Evolutionary conservation across 306 rosid species (phyloP), one percentile per base, ranked within the genome.

Genomic region (Sophora flavescens): DNA sequence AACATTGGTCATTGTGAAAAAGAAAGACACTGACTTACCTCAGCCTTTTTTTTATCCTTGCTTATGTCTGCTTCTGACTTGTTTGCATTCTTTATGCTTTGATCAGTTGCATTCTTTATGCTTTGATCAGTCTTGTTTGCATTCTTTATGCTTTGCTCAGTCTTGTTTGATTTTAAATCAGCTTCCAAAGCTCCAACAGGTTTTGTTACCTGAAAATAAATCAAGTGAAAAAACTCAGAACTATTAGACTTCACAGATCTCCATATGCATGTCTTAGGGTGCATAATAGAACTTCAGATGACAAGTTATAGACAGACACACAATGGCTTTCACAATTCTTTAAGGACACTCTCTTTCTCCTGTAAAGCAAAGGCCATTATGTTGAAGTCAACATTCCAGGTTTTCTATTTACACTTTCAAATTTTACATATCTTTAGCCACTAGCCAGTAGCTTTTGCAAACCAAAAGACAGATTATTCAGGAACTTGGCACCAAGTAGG

Each of bases 141-240:
- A 73, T 51, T 79, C 79, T 90, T 92, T 68, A 76, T 42, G 74
- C 82, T 83, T 85, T 89, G 90, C 22, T 72, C 87, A 41, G 86
- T 53, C 87, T 79, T 88, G 68, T 86, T 91, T 44, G 88, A 80
- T 84, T 87, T 86, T 68, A 80, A 82, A 78, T 81, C 92, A 85
- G 73, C 78, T 67, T 85, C 91, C 64, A 58, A 80, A 61, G 72
- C 80, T 45, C 64, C 84, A 32, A 68, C 54, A 76, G 73, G 63
- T 84, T 84, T 89, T 56, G 85, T 58, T 76, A 80, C 85, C 90
- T 84, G 84, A 62, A 86, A 79, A 69, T 47, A 53, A 68, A 67
- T 52, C 18, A 73, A 17, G 54, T n/a, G 47, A 18, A 68, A 22
- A 68, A 63, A 48, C 33, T 30, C 8, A 10, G 13, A 15, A 39